Percentiles rank a stretch among this genome's conserved stretches.
phyloP scores from a whole-genome alignment of 2,329 filamentous ascomycete genomes.

The Sporothrix globosa region DNA sequence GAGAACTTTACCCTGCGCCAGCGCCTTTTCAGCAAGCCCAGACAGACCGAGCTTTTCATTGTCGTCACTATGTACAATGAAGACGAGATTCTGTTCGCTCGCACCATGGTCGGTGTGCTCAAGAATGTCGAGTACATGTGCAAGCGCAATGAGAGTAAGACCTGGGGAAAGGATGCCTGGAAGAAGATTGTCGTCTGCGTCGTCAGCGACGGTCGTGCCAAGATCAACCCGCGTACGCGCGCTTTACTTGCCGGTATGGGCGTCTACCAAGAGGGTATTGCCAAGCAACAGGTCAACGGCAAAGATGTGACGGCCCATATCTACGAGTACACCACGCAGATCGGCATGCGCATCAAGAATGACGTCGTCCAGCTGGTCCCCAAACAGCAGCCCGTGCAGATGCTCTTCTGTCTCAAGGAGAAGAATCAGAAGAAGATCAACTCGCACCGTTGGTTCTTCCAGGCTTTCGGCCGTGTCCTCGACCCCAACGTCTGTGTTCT shows the following conservation, averaged over 20 bases:
- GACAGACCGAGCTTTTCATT: slow-evolving; percentile 94
- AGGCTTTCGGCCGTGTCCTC: slow-evolving; percentile 88
- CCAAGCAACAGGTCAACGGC: slow-evolving; percentile 94
- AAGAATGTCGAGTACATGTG: slow-evolving; percentile 99
- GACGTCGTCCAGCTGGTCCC: slow-evolving; percentile 82
- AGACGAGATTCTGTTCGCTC: slow-evolving; percentile 91
- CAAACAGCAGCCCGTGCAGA: slow-evolving; percentile 87
- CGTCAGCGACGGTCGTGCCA: slow-evolving; percentile 93
- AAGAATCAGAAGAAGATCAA: slow-evolving; percentile 99
- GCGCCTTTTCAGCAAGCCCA: slow-evolving; percentile 85
- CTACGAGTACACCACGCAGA: slow-evolving; percentile 91
- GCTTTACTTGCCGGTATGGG: slow-evolving; percentile 90
- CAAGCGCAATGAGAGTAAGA: slow-evolving; percentile 87
- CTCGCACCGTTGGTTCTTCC: slow-evolving; percentile 98
- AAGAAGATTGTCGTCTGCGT: slow-evolving; percentile 99
- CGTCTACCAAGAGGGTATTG: slow-evolving; percentile 97
- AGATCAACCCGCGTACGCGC: slow-evolving; percentile 91
- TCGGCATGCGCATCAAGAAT: slow-evolving; percentile 86
- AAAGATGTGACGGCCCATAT: slow-evolving; percentile 97
- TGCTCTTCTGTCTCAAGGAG: slow-evolving; percentile 97
- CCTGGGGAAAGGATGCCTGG: slow-evolving; percentile 98
- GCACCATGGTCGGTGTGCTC: slow-evolving; percentile 95
- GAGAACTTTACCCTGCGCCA: slow-evolving; percentile 91
- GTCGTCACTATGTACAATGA: slow-evolving; percentile 99
- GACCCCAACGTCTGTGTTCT: slow-evolving; percentile 97